Base-by-base conservation (phyloP, 225 moss, liverwort and hornwort genomes). In the Asterella californica region DNA sequence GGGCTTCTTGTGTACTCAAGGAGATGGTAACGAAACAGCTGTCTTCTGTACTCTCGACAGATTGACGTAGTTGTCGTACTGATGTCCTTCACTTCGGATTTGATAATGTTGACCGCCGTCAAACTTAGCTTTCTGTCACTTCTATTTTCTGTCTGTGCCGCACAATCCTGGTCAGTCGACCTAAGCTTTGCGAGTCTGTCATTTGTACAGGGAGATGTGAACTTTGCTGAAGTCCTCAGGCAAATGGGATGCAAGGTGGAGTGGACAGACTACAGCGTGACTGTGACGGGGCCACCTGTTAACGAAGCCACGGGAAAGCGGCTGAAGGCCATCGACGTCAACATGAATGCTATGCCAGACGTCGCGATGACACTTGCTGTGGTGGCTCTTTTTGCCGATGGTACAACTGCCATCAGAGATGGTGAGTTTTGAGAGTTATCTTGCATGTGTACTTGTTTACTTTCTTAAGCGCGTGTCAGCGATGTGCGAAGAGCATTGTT, bases 341-440 rank as follows among this genome's bases (percentile, higher is more conserved):
- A 91, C 49, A 99, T 99, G 97, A 99, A 99, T 54, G 79, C 91
- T 3, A 99, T 99, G 97, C 97, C 95, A 2, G 97, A 99, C 82
- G 97, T 90, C 25, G 97, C 95, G 71, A 99, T 99, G 97, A 99
- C 95, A 15, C 88, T 99, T n/a, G 97, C 94, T 38, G 97, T 99
- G 46, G 78, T 99, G 76, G 95, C 93, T 49, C 90, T 97, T 15
- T 97, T 97, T 25, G 72, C 94, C 0, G 89, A 90, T 77, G 91
- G 91, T 37, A 89, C 88, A 61, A 89, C 95, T 63, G 93, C 92
- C 12, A 99, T 99, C 75, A 90, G 91, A 29, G 93, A 95, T 48
- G 93, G 97, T 97, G 84, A 83, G 87, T 76, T 52, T 11, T 0
- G 18, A 47, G 52, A 74, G 5, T 15, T 32, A 49, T 48, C 74